A percentile compares a stretch with the other conserved stretches of the same genome.
These are phyloP conservation scores for Penicillium expansum DNA, from an alignment of 2,329 filamentous ascomycete species.

Conservation along the genomic window DNA sequence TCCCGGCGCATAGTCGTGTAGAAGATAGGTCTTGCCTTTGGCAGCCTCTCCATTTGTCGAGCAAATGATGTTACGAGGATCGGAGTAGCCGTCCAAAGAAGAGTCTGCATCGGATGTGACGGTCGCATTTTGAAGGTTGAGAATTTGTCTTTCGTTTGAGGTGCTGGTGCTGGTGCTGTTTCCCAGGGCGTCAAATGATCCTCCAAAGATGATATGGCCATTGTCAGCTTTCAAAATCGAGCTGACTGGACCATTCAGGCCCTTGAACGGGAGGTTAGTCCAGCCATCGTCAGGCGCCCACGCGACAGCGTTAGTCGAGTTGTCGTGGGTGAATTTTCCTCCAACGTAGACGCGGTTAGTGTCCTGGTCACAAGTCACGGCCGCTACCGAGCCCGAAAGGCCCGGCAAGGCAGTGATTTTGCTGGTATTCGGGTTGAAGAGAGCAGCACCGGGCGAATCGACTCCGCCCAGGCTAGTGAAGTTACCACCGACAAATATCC, in stretches of 20 bases:
- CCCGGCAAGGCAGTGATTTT: slow-evolving; percentile 73
- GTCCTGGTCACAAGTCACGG: slow-evolving; percentile 76
- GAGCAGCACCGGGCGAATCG: slow-evolving; percentile 72
- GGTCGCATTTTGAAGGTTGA: slow-evolving; percentile 78
- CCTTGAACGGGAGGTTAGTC: slow-evolving; percentile 81
- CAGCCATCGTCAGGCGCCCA: slow-evolving; percentile 70
- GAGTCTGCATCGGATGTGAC: slow-evolving; percentile 64
- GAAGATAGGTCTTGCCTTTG: slow-evolving; percentile 76
- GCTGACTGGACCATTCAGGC: slow-evolving; percentile 88
- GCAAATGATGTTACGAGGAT: slow-evolving; percentile 81
- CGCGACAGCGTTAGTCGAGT: slow-evolving; percentile 85
- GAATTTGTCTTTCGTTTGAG: slow-evolving; percentile 64
- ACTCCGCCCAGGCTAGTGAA: slow-evolving; percentile 84
- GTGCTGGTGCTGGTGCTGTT: slow-evolving; percentile 64
- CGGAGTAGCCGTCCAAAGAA: slow-evolving; percentile 63
- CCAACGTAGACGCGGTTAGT: slow-evolving; percentile 84
- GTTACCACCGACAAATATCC: slow-evolving; percentile 85
- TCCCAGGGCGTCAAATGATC: slow-evolving; percentile 81
- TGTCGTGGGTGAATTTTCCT: slow-evolving; percentile 73
- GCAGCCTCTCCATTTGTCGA: slow-evolving; percentile 65
- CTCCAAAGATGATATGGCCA: slow-evolving; percentile 88
- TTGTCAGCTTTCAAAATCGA: slow-evolving; percentile 78
- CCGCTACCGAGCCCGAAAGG: slow-evolving; percentile 76
- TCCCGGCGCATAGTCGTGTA: slow-evolving; percentile 71
- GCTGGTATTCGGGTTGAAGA: slow-evolving; percentile 73